Base-by-base conservation (phyloP, 75 land plant genomes). In the Picea sitchensis region DNA sequence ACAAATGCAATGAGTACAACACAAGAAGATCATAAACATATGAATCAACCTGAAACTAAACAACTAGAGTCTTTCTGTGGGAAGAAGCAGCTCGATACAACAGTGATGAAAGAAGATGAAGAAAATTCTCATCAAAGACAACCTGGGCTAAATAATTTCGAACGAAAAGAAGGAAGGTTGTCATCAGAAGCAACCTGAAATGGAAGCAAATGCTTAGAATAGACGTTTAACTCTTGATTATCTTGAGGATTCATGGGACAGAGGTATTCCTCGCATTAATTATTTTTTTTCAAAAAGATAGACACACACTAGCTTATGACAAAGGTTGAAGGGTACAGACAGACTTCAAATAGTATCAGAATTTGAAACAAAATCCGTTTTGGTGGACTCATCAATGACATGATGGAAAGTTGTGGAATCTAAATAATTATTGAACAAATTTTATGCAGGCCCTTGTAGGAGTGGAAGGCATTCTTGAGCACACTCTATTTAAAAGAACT, bases 371-470 rank as follows among this genome's bases (percentile, higher is more conserved):
- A 59, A 97, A 97, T 86, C 98, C 98, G 63, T 97, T 97, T 80
- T 97, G 99, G 99, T 97, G 99, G 99, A 97, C 98, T 0, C 99
- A 97, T 77, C 99, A 97, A 76, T 80, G 99, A 61, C 99, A 97
- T 86, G 98, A 97, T 89, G 99, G 99, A 14, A 95, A 97, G 84
- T 80, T 97, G 17, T 97, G 99, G 99, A 97, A 97, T 79, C 81
- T 97, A 86, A 97, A 97, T 77, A 97, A 97, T 80, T 95, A 97
- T 78, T 83, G 98, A 38, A 97, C 98, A 80, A 95, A 97, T 91
- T 98, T 95, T 64, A 97, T 97, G 76, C 98, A 97, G 81, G 99
- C 98, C 54, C 88, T 97, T 78, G 96, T 98, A 78, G 98, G 99
- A 67, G 99, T 95, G 67, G 99, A 97, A 83, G 99, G 99, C n/a